Conservation (phyloP, 139 green algal species). For the Coelastrella sp. region DNA sequence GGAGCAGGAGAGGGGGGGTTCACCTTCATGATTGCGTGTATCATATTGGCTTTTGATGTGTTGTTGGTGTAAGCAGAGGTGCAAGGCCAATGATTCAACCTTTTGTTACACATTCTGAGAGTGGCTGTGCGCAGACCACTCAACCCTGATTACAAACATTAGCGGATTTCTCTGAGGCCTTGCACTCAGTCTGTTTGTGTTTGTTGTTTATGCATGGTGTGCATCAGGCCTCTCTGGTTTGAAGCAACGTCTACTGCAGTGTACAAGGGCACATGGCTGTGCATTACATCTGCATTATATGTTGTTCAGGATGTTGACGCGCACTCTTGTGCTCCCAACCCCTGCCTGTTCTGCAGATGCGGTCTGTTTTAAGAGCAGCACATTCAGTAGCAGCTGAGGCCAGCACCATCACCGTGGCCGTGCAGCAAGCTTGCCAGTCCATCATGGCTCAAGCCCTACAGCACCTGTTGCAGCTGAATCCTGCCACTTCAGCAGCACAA, state of each 20-base stretch:
- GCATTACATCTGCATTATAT: too few species aligned
- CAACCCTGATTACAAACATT: constrained; percentile 56
- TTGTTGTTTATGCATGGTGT: neutral
- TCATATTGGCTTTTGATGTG: too few species aligned
- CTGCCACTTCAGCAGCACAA: constrained; percentile 12
- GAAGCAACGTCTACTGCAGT: too few species aligned
- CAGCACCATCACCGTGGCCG: neutral
- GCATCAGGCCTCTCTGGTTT: too few species aligned
- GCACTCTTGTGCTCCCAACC: too few species aligned
- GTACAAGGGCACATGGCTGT: too few species aligned
- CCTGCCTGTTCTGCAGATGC: constrained; percentile 31
- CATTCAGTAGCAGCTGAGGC: neutral
- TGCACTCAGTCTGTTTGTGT: neutral
- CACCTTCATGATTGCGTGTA: too few species aligned
- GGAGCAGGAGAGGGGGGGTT: too few species aligned
- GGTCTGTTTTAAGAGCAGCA: constrained; percentile 22
- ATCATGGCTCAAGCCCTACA: constrained; percentile 63
- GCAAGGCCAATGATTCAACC: constrained; percentile 55
- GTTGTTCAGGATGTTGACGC: too few species aligned
- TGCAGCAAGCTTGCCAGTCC: constrained; percentile 53
- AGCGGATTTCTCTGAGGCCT: constrained; percentile 75
- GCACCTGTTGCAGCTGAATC: constrained; percentile 64
- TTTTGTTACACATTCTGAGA: constrained; percentile 66
- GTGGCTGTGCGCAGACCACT: constrained; percentile 15
- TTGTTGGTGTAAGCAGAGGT: too few species aligned